Base-by-base conservation (phyloP, 371 early-diverging fungal species). In the Rhizopus arrhizus region DNA sequence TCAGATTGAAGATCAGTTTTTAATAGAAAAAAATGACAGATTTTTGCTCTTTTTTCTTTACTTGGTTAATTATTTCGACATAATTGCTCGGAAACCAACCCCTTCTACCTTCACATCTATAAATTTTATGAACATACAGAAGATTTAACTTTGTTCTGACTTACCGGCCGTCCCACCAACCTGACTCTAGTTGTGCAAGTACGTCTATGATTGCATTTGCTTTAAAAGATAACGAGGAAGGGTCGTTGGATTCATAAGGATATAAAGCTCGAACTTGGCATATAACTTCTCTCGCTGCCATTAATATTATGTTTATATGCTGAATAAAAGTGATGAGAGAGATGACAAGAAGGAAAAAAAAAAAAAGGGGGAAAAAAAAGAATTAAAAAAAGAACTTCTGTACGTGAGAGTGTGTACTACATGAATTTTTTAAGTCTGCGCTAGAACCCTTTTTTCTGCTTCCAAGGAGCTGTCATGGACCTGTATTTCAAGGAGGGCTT, bases 51-150 rank as follows among this genome's bases (percentile, higher is more conserved):
- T 22, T 22, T 22, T 22, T 22, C 22, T 22, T 22, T 22, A 22
- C 48, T 29, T 50, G 52, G 3, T 81, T 62, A 22, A 82, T 59
- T 43, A 73, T 57, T 69, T 86, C 77, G 6, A 94, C 92, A 70
- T 88, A 94, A 67, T 92, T 92, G 33, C 90, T 89, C 4, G 95
- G 96, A 73, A 95, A 95, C 95, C 95, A 95, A 32, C 95, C 95
- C 62, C 87, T 81, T 66, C 72, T 75, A 43, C 82, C 85, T 63
- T 82, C 78, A 65, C 85, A 88, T 72, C 80, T 80, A 59, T 5
- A 0, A 22, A 22, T 22, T 22, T 22, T 22, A 22, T 22, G 22
- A 22, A 22, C 22, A 22, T 22, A 22, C 22, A 22, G 22, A 22
- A 22, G 22, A 22, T 22, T 22, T 22, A 53, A 53, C 59, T 58